Percentiles rank a stretch among this genome's conserved stretches.
Evolutionary conservation across 345 rosid genomes (phyloP).

Genomic region (Aquilaria malaccensis): DNA sequence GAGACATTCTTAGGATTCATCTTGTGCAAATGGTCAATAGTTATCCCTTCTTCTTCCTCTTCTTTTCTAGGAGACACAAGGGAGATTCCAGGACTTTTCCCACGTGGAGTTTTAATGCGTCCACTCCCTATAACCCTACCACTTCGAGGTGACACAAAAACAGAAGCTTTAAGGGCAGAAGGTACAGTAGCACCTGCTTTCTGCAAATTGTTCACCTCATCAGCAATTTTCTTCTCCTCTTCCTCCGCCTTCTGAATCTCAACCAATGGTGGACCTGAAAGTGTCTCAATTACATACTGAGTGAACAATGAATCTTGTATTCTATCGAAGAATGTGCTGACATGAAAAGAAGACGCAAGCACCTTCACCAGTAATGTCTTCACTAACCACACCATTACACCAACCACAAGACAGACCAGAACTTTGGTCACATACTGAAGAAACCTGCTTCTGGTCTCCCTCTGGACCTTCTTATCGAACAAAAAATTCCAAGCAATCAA

Average conservation of each 20-base stretch:
- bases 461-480: slow-evolving; percentile 57
- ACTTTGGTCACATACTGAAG: slow-evolving; percentile 54
- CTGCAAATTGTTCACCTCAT: slow-evolving; percentile 33
- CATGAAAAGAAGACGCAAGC: slow-evolving; percentile 87
- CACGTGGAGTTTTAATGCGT: slow-evolving; percentile 30
- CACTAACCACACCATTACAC: slow-evolving; percentile 64
- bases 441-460: slow-evolving; percentile 24
- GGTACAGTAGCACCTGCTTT: slow-evolving; percentile 41
- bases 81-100: slow-evolving; percentile 45
- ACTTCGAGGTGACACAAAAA: slow-evolving; percentile 21
- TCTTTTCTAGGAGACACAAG: slow-evolving; percentile 35
- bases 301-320: slow-evolving; percentile 81
- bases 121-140: slow-evolving; percentile 35
- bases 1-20: slow-evolving; percentile 75
- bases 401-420: slow-evolving; percentile 63
- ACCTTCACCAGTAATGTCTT: slow-evolving; percentile 83
- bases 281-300: slow-evolving; percentile 71
- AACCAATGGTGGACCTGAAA: slow-evolving; percentile 68
- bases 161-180: slow-evolving; percentile 27
- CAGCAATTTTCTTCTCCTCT: slow-evolving; percentile 39
- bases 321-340: slow-evolving; percentile 86
- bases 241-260: slow-evolving; percentile 43
- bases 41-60: slow-evolving; percentile 32
- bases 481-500: slow-evolving; percentile 71
- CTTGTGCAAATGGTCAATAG: slow-evolving; percentile 66